Evolutionary conservation across 2,329 filamentous ascomycete species (phyloP).

Genomic region (Venturia aucupariae): DNA sequence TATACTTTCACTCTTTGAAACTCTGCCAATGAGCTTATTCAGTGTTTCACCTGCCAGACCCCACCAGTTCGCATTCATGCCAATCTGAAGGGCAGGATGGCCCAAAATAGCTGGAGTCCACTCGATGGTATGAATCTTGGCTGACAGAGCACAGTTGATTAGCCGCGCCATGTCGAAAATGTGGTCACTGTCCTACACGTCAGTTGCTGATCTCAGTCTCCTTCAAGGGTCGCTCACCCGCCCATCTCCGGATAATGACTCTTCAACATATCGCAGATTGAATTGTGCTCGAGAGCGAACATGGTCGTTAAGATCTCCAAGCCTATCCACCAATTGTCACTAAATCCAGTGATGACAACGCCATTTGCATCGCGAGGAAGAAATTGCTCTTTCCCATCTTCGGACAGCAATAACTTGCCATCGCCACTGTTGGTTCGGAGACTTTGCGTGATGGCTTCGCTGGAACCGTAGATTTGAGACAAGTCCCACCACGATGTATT

Average conservation of each 20-base stretch:
- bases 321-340: constrained; percentile 39
- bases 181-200: constrained; percentile 23
- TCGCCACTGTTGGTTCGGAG: constrained; percentile 29
- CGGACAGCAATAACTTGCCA: constrained; percentile 32
- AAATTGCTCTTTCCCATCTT: constrained; percentile 27
- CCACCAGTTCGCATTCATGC: constrained; percentile 40
- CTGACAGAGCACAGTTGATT: constrained; percentile 39
- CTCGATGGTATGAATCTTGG: constrained; percentile 42
- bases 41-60: constrained; percentile 34
- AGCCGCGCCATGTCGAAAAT: constrained; percentile 38
- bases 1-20: constrained; percentile 33
- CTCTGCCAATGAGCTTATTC: constrained; percentile 33
- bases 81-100: constrained; percentile 35
- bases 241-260: constrained; percentile 30
- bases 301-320: constrained; percentile 39
- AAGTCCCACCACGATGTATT: constrained; percentile 41
- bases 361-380: constrained; percentile 32
- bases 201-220: background rate
- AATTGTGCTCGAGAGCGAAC: constrained; percentile 39
- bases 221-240: constrained; percentile 14
- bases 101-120: constrained; percentile 41
- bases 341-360: constrained; percentile 34
- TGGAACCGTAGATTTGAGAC: constrained; percentile 38
- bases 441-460: constrained; percentile 27
- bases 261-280: constrained; percentile 33